A percentile compares a stretch with the other conserved stretches of the same genome.
Conservation (phyloP, 345 rosid genomes). For the Ricinus communis region DNA sequence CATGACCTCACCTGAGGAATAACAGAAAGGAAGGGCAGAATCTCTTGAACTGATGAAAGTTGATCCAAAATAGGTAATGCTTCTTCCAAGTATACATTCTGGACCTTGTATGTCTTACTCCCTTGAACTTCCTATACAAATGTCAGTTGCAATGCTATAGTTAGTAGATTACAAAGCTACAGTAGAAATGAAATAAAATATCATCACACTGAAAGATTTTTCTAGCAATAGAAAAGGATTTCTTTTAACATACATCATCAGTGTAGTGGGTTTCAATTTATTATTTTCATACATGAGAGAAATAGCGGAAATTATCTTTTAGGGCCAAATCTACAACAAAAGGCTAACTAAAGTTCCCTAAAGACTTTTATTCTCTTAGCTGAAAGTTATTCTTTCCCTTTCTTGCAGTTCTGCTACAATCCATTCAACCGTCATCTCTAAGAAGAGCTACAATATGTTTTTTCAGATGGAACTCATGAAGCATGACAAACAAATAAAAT, state of each 20-base stretch:
- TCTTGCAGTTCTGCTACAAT: not conserved
- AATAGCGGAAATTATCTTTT: not conserved
- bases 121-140: constrained; percentile 44
- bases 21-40: constrained; percentile 64
- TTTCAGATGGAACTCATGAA: not conserved
- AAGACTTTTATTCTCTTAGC: not conserved
- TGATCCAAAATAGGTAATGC: constrained; percentile 41
- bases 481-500: not conserved
- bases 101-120: constrained; percentile 29
- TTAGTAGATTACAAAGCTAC: not conserved
- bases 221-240: not conserved
- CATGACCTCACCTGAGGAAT: constrained; percentile 62
- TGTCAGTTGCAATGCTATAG: constrained; percentile 1
- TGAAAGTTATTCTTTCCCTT: not conserved
- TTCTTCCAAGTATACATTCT: constrained; percentile 34
- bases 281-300: not conserved
- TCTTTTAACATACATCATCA: not conserved
- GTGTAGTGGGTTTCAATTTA: not conserved
- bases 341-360: not conserved
- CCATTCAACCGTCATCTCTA: not conserved
- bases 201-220: not conserved
- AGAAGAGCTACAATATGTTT: not conserved
- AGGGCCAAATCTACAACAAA: not conserved
- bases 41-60: constrained; percentile 58
- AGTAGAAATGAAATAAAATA: not conserved